Conservation (phyloP, 345 rosid species). For the Raphanus sativus region DNA sequence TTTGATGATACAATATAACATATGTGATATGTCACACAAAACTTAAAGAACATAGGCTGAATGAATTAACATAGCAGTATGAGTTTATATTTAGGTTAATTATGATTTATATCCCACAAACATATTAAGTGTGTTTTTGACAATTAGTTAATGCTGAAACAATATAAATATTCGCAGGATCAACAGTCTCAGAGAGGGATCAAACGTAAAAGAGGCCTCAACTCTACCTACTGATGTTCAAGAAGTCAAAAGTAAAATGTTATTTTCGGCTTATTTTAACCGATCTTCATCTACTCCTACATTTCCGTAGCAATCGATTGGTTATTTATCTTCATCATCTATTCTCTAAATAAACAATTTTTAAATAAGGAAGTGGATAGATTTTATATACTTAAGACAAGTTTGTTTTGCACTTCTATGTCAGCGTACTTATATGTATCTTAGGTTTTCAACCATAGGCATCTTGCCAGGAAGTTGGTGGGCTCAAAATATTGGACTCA, state of each 20-base stretch:
- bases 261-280: background rate
- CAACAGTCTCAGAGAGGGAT: too few relatives aligned
- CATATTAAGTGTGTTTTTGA: too few relatives aligned
- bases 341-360: conserved; percentile 23
- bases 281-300: conserved; percentile 20
- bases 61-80: background rate
- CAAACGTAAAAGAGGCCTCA: conserved; percentile 29
- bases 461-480: too few relatives aligned
- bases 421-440: too few relatives aligned
- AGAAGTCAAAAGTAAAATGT: conserved; percentile 22
- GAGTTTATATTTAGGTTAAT: background rate
- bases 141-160: too few relatives aligned
- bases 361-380: conserved; percentile 4
- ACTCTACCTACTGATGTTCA: conserved; percentile 27
- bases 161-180: too few relatives aligned
- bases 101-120: background rate
- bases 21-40: conserved; percentile 13
- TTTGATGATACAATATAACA: background rate
- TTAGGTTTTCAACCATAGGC: too few relatives aligned
- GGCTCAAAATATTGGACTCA: too few relatives aligned
- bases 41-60: background rate
- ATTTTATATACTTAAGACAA: background rate
- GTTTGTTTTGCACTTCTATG: too few relatives aligned
- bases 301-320: conserved; percentile 1
- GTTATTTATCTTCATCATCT: conserved; percentile 4